These are phyloP conservation scores for Yarrowia sp. DNA, from an alignment of 805 yeast genomes.

Conservation along the genomic window DNA sequence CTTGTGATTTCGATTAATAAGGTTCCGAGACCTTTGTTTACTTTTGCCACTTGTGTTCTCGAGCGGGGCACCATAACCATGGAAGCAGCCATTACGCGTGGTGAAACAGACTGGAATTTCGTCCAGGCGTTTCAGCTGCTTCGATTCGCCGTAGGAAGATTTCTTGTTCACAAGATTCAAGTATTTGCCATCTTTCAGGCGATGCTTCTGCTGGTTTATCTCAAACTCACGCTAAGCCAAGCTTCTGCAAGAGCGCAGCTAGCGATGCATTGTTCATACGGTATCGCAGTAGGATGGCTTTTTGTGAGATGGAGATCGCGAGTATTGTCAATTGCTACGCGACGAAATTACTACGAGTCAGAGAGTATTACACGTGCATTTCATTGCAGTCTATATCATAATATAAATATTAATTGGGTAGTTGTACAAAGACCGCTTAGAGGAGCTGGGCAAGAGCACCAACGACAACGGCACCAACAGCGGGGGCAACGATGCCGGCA, in stretches of 20 bases:
- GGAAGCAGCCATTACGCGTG: too few relatives aligned
- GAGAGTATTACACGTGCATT: background rate
- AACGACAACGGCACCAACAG: slow-evolving; percentile 16
- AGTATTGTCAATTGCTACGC: too few relatives aligned
- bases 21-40: slow-evolving; percentile 13
- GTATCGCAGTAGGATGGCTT: too few relatives aligned
- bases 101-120: too few relatives aligned
- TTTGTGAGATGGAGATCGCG: too few relatives aligned
- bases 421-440: slow-evolving; percentile 10
- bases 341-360: background rate
- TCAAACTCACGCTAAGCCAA: background rate
- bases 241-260: background rate
- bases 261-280: background rate
- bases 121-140: too few relatives aligned
- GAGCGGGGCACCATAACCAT: too few relatives aligned
- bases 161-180: too few relatives aligned
- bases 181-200: too few relatives aligned
- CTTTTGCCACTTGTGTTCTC: background rate
- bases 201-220: too few relatives aligned
- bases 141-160: too few relatives aligned
- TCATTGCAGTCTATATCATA: slow-evolving; percentile 12
- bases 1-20: background rate
- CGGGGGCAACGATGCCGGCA: slow-evolving; percentile 8
- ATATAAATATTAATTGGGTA: slow-evolving; percentile 11
- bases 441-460: slow-evolving; percentile 26